Percentiles rank a stretch among this genome's conserved stretches.
phyloP scores from a whole-genome alignment of 352 stramenopile genomes.

The Globisporangium okanoganense region DNA sequence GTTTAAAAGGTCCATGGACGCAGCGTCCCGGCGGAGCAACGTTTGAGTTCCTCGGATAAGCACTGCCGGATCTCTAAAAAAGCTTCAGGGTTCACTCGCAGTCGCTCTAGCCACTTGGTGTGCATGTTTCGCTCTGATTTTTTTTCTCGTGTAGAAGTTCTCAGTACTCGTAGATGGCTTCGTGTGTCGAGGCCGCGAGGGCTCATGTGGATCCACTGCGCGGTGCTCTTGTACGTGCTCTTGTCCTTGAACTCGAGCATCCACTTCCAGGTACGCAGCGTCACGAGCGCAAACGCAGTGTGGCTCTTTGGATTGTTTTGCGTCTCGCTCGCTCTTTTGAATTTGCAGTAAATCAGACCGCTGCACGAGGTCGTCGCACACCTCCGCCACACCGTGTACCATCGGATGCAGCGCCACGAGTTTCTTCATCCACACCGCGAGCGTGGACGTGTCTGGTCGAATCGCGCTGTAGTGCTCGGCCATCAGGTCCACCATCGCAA shows the following conservation, averaged over 20 bases:
- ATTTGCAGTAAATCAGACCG: background rate
- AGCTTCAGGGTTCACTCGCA: background rate
- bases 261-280: background rate
- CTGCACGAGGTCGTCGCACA: background rate
- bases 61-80: background rate
- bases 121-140: background rate
- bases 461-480: background rate
- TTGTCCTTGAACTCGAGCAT: background rate
- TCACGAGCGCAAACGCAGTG: background rate
- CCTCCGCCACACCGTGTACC: background rate
- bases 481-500: background rate
- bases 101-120: background rate
- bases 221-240: background rate
- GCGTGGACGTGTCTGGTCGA: background rate
- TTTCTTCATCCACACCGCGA: background rate
- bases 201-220: background rate
- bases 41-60: background rate
- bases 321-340: too few relatives aligned
- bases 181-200: background rate
- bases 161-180: background rate
- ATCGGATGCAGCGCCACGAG: background rate
- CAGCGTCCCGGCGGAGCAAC: background rate
- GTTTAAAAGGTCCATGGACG: background rate
- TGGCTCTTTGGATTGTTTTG: background rate
- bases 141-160: background rate